Evolutionary conservation across 208 protist species (phyloP).

Genomic region (Novymonas esmeraldas): DNA sequence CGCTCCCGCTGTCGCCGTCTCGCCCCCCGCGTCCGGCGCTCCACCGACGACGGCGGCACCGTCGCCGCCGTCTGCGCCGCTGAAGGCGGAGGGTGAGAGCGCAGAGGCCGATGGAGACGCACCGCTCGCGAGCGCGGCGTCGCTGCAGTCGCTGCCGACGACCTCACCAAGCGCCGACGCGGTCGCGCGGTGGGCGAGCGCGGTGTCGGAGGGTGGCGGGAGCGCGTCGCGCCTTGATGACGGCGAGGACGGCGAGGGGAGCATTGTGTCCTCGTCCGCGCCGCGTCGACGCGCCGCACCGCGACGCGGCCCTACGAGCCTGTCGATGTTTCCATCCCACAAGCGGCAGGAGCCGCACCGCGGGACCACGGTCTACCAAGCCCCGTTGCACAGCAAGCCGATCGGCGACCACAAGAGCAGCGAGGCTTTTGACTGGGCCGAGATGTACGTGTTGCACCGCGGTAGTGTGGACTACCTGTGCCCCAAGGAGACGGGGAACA

Average conservation of each 20-base stretch:
- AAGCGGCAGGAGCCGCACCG: slow-evolving; percentile 35
- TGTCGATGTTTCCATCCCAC: slow-evolving; percentile 26
- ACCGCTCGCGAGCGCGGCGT: not conserved
- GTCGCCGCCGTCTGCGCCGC: not conserved
- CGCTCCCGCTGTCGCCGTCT: slow-evolving; percentile 1
- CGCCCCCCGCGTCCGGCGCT: not conserved
- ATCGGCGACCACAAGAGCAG: slow-evolving; percentile 44
- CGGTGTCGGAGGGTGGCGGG: not conserved
- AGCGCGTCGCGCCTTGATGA: slow-evolving; percentile 3
- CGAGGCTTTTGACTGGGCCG: slow-evolving; percentile 68
- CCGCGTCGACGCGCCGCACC: not conserved
- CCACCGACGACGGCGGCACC: not conserved
- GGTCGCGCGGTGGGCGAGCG: not conserved
- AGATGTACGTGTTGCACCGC: slow-evolving; percentile 67
- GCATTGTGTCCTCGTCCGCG: not conserved
- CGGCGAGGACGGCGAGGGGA: slow-evolving; percentile 1
- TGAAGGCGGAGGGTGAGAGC: not conserved
- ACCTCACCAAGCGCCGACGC: not conserved
- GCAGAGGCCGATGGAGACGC: not conserved
- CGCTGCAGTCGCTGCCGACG: not conserved
- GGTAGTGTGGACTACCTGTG: slow-evolving; percentile 71
- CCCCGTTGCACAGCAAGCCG: slow-evolving; percentile 22
- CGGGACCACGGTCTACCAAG: slow-evolving; percentile 44
- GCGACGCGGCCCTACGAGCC: not conserved
- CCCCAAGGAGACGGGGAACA: slow-evolving; percentile 43